Conservation (phyloP, 805 yeast genomes). For the Scheffersomyces ergatensis region DNA sequence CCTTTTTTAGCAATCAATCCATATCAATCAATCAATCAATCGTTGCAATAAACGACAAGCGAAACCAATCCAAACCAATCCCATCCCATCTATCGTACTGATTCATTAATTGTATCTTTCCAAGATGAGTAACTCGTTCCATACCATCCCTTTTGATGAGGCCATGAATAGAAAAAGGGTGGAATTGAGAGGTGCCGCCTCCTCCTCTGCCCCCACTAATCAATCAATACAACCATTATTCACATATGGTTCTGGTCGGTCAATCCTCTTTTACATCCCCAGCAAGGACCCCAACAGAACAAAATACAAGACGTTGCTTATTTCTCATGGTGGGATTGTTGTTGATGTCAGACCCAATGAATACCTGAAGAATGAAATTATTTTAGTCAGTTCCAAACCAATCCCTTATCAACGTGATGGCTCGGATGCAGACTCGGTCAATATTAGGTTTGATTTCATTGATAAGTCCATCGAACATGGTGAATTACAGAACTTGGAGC, state of each 20-base stretch:
- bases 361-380: constrained; percentile 5
- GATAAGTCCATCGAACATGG: constrained; percentile 12
- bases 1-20: background rate
- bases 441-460: constrained; percentile 9
- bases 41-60: too few species aligned
- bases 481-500: constrained; percentile 6
- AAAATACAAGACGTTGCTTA: constrained; percentile 12
- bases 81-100: background rate
- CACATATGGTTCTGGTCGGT: constrained; percentile 8
- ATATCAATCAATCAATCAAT: too few species aligned
- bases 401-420: background rate
- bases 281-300: constrained; percentile 11
- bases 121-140: constrained; percentile 5
- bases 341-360: constrained; percentile 10
- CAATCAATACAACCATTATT: constrained; percentile 1
- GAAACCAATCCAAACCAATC: background rate
- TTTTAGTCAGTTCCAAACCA: constrained; percentile 8
- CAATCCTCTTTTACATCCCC: constrained; percentile 14
- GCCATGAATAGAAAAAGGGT: background rate
- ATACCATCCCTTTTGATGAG: constrained; percentile 7
- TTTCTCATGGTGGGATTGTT: constrained; percentile 17
- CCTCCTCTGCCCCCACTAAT: background rate
- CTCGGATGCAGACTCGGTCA: background rate
- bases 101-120: background rate
- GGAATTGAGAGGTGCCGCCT: background rate